phyloP scores from a whole-genome alignment of 306 rosid species.

The Psophocarpus tetragonolobus region DNA sequence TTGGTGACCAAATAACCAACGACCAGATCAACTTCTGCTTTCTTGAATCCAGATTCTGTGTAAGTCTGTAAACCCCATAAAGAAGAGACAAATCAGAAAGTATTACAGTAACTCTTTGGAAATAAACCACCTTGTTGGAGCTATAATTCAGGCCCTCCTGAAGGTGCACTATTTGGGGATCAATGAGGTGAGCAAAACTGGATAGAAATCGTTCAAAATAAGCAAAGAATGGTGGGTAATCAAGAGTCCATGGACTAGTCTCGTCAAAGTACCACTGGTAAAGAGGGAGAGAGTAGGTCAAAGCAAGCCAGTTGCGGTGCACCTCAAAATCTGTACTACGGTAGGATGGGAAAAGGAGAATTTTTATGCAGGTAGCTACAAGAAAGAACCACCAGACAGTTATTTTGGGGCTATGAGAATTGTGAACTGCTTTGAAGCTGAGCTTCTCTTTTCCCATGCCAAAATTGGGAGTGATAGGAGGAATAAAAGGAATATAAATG shows the following conservation, averaged over 20 bases:
- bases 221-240: slow-evolving; percentile 87
- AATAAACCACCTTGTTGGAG: slow-evolving; percentile 54
- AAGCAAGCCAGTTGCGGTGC: slow-evolving; percentile 85
- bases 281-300: slow-evolving; percentile 86
- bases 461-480: neutral
- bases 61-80: slow-evolving; percentile 67
- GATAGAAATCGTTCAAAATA: slow-evolving; percentile 74
- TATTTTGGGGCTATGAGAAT: slow-evolving; percentile 22
- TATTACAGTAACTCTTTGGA: slow-evolving; percentile 67
- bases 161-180: slow-evolving; percentile 73
- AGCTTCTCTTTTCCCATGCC: slow-evolving; percentile 44
- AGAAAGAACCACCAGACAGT: slow-evolving; percentile 68
- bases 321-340: slow-evolving; percentile 91
- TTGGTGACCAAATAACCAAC: slow-evolving; percentile 86
- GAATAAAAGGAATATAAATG: neutral
- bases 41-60: slow-evolving; percentile 48
- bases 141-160: slow-evolving; percentile 66
- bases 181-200: slow-evolving; percentile 57
- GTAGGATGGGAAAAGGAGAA: slow-evolving; percentile 79
- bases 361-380: slow-evolving; percentile 61
- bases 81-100: slow-evolving; percentile 73
- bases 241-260: slow-evolving; percentile 93
- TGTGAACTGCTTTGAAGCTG: slow-evolving; percentile 25
- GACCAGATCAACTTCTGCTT: slow-evolving; percentile 64
- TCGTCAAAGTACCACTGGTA: slow-evolving; percentile 81